A percentile compares a stretch with the other conserved stretches of the same genome.
Evolutionary conservation across 2,329 filamentous ascomycete genomes (phyloP).

Genomic region (Penicillium sp.): DNA sequence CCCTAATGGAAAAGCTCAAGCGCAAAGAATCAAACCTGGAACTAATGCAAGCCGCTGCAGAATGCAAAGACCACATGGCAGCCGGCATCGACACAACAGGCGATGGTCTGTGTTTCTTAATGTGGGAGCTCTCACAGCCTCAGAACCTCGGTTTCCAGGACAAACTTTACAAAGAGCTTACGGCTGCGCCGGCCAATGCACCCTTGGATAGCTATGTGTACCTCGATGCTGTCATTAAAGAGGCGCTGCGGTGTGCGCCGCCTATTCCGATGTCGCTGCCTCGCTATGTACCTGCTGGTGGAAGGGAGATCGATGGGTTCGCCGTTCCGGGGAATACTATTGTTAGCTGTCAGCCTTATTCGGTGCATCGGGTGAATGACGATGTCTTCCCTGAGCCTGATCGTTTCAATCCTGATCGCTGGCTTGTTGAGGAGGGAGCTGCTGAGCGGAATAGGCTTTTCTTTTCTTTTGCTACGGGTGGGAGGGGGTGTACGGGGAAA

Average conservation of each 20-base stretch:
- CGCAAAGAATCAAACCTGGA: constrained; percentile 53
- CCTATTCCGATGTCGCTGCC: constrained; percentile 56
- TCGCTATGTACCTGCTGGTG: constrained; percentile 40
- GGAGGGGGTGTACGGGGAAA: constrained; percentile 56
- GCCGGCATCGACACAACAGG: constrained; percentile 72
- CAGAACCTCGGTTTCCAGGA: constrained; percentile 54
- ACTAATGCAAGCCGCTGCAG: constrained; percentile 60
- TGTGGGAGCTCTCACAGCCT: constrained; percentile 68
- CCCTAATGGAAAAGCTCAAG: constrained; percentile 60
- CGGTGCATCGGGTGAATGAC: constrained; percentile 34
- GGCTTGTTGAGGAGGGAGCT: constrained; percentile 35
- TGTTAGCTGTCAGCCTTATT: constrained; percentile 43
- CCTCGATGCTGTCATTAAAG: constrained; percentile 63
- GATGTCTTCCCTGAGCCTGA: constrained; percentile 34
- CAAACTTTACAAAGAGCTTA: constrained; percentile 55
- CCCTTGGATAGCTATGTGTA: constrained; percentile 50
- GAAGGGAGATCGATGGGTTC: constrained; percentile 44
- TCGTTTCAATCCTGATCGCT: constrained; percentile 35
- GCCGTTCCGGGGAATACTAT: constrained; percentile 37
- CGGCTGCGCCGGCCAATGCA: constrained; percentile 37
- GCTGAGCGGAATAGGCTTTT: constrained; percentile 54
- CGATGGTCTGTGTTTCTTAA: constrained; percentile 67
- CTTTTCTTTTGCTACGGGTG: constrained; percentile 67
- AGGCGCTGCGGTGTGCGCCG: constrained; percentile 59
- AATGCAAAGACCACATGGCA: constrained; percentile 70